These are phyloP conservation scores for Diutina mesorugosa DNA, from an alignment of 1,139 yeast species.

Conservation along the genomic window DNA sequence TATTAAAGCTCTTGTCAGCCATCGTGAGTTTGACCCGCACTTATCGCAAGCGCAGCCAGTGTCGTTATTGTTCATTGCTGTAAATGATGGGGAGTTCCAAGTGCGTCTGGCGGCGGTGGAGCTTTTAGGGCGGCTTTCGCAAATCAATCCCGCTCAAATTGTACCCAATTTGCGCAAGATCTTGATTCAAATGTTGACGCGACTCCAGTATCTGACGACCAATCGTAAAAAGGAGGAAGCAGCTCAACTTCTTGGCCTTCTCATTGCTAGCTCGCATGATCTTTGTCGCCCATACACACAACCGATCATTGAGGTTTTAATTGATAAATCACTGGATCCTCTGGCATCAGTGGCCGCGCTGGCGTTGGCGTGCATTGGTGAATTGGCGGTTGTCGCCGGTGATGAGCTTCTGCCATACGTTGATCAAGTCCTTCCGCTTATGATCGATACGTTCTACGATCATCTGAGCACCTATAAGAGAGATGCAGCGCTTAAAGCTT, in stretches of 20 bases:
- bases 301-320: slow-evolving; percentile 72
- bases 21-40: slow-evolving; percentile 77
- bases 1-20: slow-evolving; percentile 46
- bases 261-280: slow-evolving; percentile 68
- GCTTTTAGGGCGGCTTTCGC: slow-evolving; percentile 72
- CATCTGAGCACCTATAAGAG: slow-evolving; percentile 79
- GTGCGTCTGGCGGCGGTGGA: slow-evolving; percentile 72
- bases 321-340: slow-evolving; percentile 64
- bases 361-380: slow-evolving; percentile 83
- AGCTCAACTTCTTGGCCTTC: slow-evolving; percentile 58
- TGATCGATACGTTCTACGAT: slow-evolving; percentile 81
- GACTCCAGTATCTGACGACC: slow-evolving; percentile 67
- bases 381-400: slow-evolving; percentile 78
- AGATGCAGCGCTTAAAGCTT: slow-evolving; percentile 77
- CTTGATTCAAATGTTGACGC: slow-evolving; percentile 71
- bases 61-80: slow-evolving; percentile 69
- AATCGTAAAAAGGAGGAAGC: slow-evolving; percentile 80
- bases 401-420: slow-evolving; percentile 68
- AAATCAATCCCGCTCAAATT: slow-evolving; percentile 88
- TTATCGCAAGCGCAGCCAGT: slow-evolving; percentile 90
- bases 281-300: slow-evolving; percentile 81
- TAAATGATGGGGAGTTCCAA: slow-evolving; percentile 81
- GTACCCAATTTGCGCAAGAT: slow-evolving; percentile 87
- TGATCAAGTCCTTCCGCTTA: slow-evolving; percentile 70
- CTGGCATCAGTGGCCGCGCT: slow-evolving; percentile 77